Evolutionary conservation across 2,329 filamentous ascomycete species (phyloP).

Genomic region (Magnaporthiopsis incrustans): DNA sequence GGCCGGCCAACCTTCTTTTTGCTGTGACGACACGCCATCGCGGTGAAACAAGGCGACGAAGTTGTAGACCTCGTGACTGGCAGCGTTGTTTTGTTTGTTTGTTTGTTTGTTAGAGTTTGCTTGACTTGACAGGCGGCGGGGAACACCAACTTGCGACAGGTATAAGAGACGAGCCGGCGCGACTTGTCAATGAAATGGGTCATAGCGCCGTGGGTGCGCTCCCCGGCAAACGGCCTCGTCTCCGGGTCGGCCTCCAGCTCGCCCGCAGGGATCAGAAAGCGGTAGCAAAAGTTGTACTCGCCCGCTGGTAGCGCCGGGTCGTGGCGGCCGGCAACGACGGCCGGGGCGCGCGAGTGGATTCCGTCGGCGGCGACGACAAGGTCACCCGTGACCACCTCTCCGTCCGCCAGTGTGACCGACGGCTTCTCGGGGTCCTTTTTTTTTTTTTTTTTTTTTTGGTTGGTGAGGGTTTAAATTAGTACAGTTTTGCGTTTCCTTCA

Average conservation of each 20-base stretch:
- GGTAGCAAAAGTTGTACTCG: conserved; percentile 28
- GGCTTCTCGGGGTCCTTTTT: conserved; percentile 14
- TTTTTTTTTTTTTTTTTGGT: too few relatives aligned
- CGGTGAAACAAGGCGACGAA: conserved; percentile 25
- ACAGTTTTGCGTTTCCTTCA: too few relatives aligned
- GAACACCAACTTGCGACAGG: conserved; percentile 12
- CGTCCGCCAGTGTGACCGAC: conserved; percentile 17
- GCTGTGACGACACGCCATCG: conserved; percentile 11
- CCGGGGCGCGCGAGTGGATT: conserved; percentile 15
- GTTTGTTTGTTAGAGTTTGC: background rate
- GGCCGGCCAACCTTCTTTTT: conserved; percentile 14
- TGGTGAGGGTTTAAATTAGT: background rate
- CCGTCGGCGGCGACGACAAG: conserved; percentile 29
- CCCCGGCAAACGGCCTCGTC: background rate
- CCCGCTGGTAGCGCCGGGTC: conserved; percentile 18
- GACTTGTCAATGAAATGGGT: background rate
- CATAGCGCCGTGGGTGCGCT: background rate
- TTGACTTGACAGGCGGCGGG: too few relatives aligned
- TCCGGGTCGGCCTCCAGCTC: conserved; percentile 17
- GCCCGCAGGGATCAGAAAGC: conserved; percentile 22
- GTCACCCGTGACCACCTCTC: conserved; percentile 18
- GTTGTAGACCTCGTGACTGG: conserved; percentile 11
- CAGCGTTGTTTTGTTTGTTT: background rate
- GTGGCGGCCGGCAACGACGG: conserved; percentile 18
- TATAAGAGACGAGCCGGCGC: conserved; percentile 1